Base-by-base conservation (phyloP, 73 alveolate genomes). In the Paramecium sexaurelia region DNA sequence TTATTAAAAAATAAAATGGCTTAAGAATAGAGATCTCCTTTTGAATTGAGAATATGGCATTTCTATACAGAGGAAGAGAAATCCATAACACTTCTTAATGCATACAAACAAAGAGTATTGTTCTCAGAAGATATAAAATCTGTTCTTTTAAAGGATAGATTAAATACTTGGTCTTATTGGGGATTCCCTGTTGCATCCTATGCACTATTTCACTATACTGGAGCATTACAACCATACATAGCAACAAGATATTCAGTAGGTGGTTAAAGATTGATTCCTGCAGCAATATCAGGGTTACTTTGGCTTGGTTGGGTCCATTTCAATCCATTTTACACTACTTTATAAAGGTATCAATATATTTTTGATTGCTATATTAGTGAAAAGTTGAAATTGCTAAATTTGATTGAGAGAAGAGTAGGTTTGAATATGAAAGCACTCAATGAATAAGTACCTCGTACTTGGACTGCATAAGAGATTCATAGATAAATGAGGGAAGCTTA, bases 21-120 rank as follows among this genome's bases (percentile, higher is more conserved):
- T 33, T 9, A 71, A 71, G 83, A 26, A 13, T 29, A 71, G 86
- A 29, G 86, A 33, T 71, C 86, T 71, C 90, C 90, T 11, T 78
- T 29, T 33, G 90, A 78, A 33, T 39, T 78, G 43, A 78, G 90
- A 45, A 78, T 78, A 13, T 88, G 94, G 94, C 75, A 68, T 61
- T 61, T 68, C 57, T 88, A 82, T 51, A 88, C 94, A 5, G 91
- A 66, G 37, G 94, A 88, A 88, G 94, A 88, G 87, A 88, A 82
- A 69, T 88, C 94, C 75, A 55, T 68, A 24, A 82, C 94, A 35
- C 69, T 88, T 7, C 73, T 39, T 29, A 88, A 37, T 68, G 94
- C 94, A 19, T 88, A 69, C 84, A 27, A 88, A 43, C 43, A 88
- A 68, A 75, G 94, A 43, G 68, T 86, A 32, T 40, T 71, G 47